Conservation (phyloP, 2,329 filamentous ascomycete genomes). For the Macroventuria anomochaeta region DNA sequence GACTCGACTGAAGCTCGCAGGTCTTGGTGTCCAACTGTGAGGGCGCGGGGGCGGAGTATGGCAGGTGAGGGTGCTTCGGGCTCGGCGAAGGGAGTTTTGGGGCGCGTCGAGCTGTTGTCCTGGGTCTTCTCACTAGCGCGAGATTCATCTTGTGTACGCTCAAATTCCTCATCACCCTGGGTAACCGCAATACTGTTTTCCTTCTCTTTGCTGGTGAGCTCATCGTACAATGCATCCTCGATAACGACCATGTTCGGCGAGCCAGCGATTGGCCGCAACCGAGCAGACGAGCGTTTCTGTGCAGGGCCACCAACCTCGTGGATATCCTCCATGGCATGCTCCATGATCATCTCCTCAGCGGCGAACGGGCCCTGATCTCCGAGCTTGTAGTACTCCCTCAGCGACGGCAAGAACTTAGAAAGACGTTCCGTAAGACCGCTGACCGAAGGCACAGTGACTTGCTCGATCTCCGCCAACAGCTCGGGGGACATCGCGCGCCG, state of each 20-base stretch:
- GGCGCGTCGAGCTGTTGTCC: constrained; percentile 21
- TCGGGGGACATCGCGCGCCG: constrained; percentile 50
- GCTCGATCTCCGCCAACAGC: constrained; percentile 53
- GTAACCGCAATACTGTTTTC: constrained; percentile 9
- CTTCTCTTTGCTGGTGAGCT: constrained; percentile 36
- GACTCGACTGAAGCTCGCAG: constrained; percentile 28
- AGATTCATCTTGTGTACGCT: constrained; percentile 18
- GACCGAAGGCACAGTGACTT: constrained; percentile 55
- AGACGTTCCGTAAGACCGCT: constrained; percentile 54
- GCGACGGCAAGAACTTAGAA: constrained; percentile 54
- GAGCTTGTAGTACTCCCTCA: constrained; percentile 49
- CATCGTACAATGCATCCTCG: constrained; percentile 44
- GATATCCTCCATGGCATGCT: constrained; percentile 43
- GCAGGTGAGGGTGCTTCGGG: constrained; percentile 36
- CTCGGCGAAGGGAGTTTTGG: constrained; percentile 27
- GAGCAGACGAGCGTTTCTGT: constrained; percentile 44
- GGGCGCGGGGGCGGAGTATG: constrained; percentile 32
- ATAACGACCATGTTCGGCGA: constrained; percentile 41
- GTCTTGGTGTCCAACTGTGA: constrained; percentile 28
- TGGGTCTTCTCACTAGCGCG: constrained; percentile 20
- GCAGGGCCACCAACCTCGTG: constrained; percentile 37
- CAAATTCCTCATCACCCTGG: constrained; percentile 13
- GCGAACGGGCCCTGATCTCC: constrained; percentile 45
- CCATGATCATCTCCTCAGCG: constrained; percentile 48
- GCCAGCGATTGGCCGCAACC: constrained; percentile 44